Evolutionary conservation across 192 early-diverging fungal genomes (phyloP).

Genomic region (Phycomyces nitens): DNA sequence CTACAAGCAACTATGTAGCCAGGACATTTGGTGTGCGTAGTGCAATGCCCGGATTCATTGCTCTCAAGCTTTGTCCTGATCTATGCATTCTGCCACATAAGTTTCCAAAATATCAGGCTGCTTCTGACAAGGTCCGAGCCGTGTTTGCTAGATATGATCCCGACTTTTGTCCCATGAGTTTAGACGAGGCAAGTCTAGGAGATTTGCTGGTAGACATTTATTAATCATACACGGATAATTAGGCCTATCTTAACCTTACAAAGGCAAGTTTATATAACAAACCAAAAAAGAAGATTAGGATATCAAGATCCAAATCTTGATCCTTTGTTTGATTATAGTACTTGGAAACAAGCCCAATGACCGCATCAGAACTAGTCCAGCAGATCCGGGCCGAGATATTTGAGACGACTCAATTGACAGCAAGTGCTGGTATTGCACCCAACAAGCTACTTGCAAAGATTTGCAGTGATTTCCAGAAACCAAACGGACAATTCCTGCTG

Average conservation of each 20-base stretch:
- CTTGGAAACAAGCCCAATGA: conserved; percentile 28
- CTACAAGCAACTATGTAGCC: conserved; percentile 66
- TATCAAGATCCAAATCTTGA: no score
- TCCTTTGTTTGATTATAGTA: no score
- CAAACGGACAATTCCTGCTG: conserved; percentile 64
- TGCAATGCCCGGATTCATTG: conserved; percentile 66
- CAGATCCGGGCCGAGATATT: conserved; percentile 53
- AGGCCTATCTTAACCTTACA: conserved; percentile 42
- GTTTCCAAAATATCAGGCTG: conserved; percentile 51
- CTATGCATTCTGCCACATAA: conserved; percentile 46
- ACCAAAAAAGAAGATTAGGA: no score
- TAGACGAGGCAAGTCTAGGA: conserved; percentile 44
- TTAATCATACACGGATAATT: background rate
- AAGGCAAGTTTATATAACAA: conserved; percentile 16
- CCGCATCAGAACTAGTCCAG: conserved; percentile 40
- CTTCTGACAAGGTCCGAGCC: conserved; percentile 42
- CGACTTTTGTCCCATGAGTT: conserved; percentile 44
- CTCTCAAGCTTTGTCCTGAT: conserved; percentile 55
- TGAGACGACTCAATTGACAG: conserved; percentile 39
- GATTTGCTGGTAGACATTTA: no score
- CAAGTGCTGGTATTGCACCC: conserved; percentile 51
- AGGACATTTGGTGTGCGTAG: conserved; percentile 62
- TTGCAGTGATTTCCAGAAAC: conserved; percentile 63
- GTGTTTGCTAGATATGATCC: conserved; percentile 64
- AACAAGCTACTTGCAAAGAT: conserved; percentile 52